Conservation (phyloP, 441 rosid genomes). For the Gossypium laxum region DNA sequence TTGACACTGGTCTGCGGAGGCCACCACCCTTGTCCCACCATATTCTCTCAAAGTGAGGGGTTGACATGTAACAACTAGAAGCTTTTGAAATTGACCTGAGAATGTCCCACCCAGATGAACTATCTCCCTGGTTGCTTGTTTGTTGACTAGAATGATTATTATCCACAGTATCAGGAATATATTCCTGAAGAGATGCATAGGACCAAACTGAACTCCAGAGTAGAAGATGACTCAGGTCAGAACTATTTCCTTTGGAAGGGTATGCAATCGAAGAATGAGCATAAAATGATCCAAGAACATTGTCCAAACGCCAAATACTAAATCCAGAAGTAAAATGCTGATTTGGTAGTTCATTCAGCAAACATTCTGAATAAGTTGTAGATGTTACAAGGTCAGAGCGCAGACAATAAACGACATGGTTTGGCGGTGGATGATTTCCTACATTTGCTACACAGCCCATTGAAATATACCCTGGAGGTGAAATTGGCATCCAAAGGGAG, state of each 20-base stretch:
- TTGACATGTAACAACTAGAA: constrained; percentile 54
- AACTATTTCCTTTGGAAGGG: constrained; percentile 49
- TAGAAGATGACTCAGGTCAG: constrained; percentile 70
- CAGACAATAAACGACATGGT: constrained; percentile 76
- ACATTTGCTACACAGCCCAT: constrained; percentile 83
- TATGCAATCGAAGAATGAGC: constrained; percentile 58
- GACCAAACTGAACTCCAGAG: constrained; percentile 57
- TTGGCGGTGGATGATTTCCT: constrained; percentile 74
- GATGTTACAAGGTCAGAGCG: constrained; percentile 95
- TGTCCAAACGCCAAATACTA: constrained; percentile 93
- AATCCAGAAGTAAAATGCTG: constrained; percentile 54
- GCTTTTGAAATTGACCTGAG: constrained; percentile 70
- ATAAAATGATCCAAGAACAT: constrained; percentile 83
- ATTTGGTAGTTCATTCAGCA: constrained; percentile 43
- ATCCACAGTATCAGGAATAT: constrained; percentile 28
- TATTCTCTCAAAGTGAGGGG: constrained; percentile 88
- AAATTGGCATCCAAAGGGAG: constrained; percentile 95
- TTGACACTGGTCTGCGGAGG: constrained; percentile 76
- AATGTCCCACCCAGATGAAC: constrained; percentile 79
- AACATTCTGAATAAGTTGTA: constrained; percentile 77
- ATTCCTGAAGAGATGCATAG: constrained; percentile 35
- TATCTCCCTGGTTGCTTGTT: constrained; percentile 36
- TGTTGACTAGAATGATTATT: constrained; percentile 29
- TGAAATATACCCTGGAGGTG: constrained; percentile 81
- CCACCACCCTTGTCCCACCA: constrained; percentile 99